A percentile compares a stretch with the other conserved stretches of the same genome.
Evolutionary conservation across 805 yeast species (phyloP).

Genomic region (Pichia thaimueangensis): DNA sequence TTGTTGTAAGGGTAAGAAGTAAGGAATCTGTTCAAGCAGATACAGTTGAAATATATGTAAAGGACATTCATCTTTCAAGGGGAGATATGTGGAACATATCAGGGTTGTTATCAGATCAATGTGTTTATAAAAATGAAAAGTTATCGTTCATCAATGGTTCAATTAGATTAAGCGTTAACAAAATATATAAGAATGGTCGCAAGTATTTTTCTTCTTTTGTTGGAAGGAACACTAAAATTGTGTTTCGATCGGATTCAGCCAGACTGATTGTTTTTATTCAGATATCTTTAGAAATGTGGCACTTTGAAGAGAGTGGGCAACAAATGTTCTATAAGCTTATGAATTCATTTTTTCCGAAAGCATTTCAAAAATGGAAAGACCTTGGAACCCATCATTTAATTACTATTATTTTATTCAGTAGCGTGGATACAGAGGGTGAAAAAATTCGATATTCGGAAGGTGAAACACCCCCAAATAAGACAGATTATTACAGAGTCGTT

Average conservation of each 20-base stretch:
- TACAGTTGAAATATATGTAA: slow-evolving; percentile 71
- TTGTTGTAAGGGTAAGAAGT: slow-evolving; percentile 45
- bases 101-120: slow-evolving; percentile 49
- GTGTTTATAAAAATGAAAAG: slow-evolving; percentile 63
- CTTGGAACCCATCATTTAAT: slow-evolving; percentile 85
- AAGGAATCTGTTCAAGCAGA: slow-evolving; percentile 61
- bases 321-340: slow-evolving; percentile 88
- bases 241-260: slow-evolving; percentile 89
- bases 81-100: slow-evolving; percentile 92
- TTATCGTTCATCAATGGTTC: slow-evolving; percentile 52
- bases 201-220: slow-evolving; percentile 71
- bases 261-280: slow-evolving; percentile 77
- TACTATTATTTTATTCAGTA: slow-evolving; percentile 81
- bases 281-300: slow-evolving; percentile 95
- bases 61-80: slow-evolving; percentile 74
- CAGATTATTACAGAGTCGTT: slow-evolving; percentile 85
- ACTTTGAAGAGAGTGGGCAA: slow-evolving; percentile 94
- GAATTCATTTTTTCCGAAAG: slow-evolving; percentile 84
- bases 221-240: slow-evolving; percentile 67
- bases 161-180: slow-evolving; percentile 57
- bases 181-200: slow-evolving; percentile 60
- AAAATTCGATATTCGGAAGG: slow-evolving; percentile 52
- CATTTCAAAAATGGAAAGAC: slow-evolving; percentile 82
- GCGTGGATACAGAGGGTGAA: slow-evolving; percentile 51
- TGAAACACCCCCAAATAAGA: slow-evolving; percentile 56